Conservation (phyloP, 148 eudicot genomes). For the Rhododendron griersonianum region DNA sequence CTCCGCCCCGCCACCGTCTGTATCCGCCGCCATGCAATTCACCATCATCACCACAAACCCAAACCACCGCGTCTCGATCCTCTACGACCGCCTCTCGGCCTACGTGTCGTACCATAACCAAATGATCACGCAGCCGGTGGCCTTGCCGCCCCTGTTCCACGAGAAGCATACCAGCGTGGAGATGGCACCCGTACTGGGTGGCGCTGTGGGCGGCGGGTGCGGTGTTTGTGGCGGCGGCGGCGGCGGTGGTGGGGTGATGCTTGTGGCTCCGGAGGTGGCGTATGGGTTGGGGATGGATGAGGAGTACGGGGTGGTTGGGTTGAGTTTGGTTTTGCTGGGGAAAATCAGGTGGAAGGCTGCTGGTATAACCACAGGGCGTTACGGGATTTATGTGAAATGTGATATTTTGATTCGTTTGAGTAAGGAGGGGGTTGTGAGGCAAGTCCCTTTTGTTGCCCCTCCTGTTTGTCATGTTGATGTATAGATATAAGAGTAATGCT, state of each 20-base stretch:
- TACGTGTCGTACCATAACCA: constrained; percentile 52
- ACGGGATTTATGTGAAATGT: constrained; percentile 55
- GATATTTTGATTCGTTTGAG: constrained; percentile 54
- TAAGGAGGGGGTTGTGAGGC: constrained; percentile 35
- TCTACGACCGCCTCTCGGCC: constrained; percentile 59
- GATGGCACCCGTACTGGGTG: constrained; percentile 33
- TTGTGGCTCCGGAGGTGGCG: constrained; percentile 26
- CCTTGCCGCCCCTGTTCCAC: constrained; percentile 35
- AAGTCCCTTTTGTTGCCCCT: constrained; percentile 54
- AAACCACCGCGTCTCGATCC: constrained; percentile 44
- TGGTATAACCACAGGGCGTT: constrained; percentile 36
- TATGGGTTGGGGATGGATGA: constrained; percentile 28
- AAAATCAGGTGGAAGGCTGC: constrained; percentile 61
- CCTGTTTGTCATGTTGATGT: constrained; percentile 56
- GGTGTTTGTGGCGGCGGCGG: constrained; percentile 18
- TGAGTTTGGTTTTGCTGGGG: constrained; percentile 66
- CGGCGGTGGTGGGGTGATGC: constrained; percentile 5
- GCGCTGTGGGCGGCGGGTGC: constrained; percentile 15
- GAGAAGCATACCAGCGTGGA: constrained; percentile 36
- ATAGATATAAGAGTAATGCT: not conserved
- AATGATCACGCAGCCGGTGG: constrained; percentile 45
- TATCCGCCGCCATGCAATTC: constrained; percentile 63
- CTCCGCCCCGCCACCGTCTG: constrained; percentile 35
- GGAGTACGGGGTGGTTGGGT: constrained; percentile 46
- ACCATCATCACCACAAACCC: constrained; percentile 59